Percentiles rank a stretch among this genome's conserved stretches.
phyloP scores from a whole-genome alignment of 306 rosid genomes.

The Rosa persica region DNA sequence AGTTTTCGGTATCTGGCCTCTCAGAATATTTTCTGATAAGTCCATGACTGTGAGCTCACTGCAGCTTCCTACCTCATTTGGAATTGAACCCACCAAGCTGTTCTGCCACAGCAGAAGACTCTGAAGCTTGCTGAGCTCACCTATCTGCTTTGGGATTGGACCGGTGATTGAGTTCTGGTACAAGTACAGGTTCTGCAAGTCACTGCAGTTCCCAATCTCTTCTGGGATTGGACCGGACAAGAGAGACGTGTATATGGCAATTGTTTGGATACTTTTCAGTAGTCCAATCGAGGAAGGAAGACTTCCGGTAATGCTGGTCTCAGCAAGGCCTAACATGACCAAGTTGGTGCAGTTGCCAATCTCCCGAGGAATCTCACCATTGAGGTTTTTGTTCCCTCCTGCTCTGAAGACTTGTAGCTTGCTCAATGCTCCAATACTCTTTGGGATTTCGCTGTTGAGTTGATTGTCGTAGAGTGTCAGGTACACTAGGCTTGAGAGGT shows the following conservation, averaged over 20 bases:
- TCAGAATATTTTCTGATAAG: slow-evolving; percentile 69
- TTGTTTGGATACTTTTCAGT: slow-evolving; percentile 55
- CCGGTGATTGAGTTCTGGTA: slow-evolving; percentile 73
- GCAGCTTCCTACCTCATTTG: slow-evolving; percentile 69
- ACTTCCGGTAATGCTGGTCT: slow-evolving; percentile 68
- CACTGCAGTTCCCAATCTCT: slow-evolving; percentile 80
- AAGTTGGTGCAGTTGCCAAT: slow-evolving; percentile 83
- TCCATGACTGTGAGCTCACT: slow-evolving; percentile 53
- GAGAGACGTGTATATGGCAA: slow-evolving; percentile 65
- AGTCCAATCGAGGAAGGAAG: slow-evolving; percentile 73
- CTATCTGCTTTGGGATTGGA: slow-evolving; percentile 57
- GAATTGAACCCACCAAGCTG: slow-evolving; percentile 61
- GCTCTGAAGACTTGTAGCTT: slow-evolving; percentile 61
- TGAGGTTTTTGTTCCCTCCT: slow-evolving; percentile 71
- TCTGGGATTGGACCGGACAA: slow-evolving; percentile 81
- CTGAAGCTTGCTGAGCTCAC: slow-evolving; percentile 58
- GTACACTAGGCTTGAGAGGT: slow-evolving; percentile 56
- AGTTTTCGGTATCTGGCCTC: slow-evolving; percentile 69
- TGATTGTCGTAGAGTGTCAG: slow-evolving; percentile 68
- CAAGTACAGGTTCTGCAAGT: slow-evolving; percentile 65
- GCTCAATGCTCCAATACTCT: slow-evolving; percentile 55
- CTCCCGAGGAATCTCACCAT: slow-evolving; percentile 72
- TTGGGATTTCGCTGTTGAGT: slow-evolving; percentile 67
- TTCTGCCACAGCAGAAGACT: slow-evolving; percentile 72
- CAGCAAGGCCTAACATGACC: slow-evolving; percentile 79